Base-by-base conservation (phyloP, 2,329 filamentous ascomycete genomes). In the Thielaviopsis populi region DNA sequence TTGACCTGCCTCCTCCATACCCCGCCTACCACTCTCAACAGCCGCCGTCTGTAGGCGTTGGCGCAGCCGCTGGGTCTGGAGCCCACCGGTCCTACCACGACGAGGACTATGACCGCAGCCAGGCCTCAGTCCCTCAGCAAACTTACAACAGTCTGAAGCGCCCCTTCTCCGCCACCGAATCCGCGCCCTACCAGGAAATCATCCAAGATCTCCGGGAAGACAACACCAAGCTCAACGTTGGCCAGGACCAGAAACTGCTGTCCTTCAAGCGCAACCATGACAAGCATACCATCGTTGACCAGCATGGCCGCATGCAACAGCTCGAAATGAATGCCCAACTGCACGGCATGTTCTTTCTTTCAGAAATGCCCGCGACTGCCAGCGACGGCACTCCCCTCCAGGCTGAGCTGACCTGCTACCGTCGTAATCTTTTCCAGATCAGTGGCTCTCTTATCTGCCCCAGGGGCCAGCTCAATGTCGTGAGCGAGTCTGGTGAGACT, bases 401-500 rank as follows among this genome's bases (percentile, higher is more conserved):
- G 71, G 89, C 83, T 62, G 92, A 97, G 75, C 75, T 97, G 72
- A 97, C 92, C 2, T 97, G 92, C 79, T 97, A 97, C 75, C 87
- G 92, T 68, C 84, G 92, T 59, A 97, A 97, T 72, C 79, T 97
- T 59, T 97, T 97, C 74, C 92, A 96, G 74, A 95, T 96, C 71
- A 95, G 91, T 67, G 92, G 92, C 65, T 91, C 87, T 4, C 83
- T 96, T 65, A 90, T 90, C 48, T 80, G 91, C 15, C 90, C 91
- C 1, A 79, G 89, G 67, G 86, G 84, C 33, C 81, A 91, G 67
- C 79, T 92, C 63, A 94, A 87, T 61, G 83, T 96, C 63, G 80
- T 95, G 73, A 89, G 86, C 19, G 91, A 96, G 66, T 83, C 88
- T 37, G 90, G 90, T 54, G 89, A 95, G 72, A 86, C 88, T 54